Conservation (phyloP, 805 yeast genomes). For the Candida methanosorbosa region DNA sequence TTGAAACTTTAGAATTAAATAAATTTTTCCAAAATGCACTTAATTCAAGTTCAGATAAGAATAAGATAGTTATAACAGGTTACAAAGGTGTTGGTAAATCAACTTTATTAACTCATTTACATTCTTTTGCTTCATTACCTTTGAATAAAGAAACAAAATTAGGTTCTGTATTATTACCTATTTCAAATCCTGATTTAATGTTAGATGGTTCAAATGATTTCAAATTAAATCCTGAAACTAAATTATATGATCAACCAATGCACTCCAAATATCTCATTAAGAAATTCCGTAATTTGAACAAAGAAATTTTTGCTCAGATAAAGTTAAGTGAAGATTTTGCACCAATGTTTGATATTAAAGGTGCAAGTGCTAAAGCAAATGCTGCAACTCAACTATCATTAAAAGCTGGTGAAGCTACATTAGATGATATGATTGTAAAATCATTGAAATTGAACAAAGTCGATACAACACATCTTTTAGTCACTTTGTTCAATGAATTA, state of each 20-base stretch:
- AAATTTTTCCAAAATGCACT: constrained; percentile 29
- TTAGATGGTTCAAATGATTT: constrained; percentile 72
- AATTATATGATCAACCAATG: constrained; percentile 72
- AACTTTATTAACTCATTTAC: constrained; percentile 59
- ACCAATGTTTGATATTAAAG: constrained; percentile 19
- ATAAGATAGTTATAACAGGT: constrained; percentile 54
- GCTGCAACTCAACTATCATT: constrained; percentile 6
- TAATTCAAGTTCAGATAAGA: constrained; percentile 26
- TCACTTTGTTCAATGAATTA: constrained; percentile 48
- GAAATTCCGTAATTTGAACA: constrained; percentile 41
- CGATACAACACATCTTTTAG: constrained; percentile 36
- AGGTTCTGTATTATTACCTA: constrained; percentile 50
- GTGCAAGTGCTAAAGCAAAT: constrained; percentile 11
- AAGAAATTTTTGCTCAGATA: constrained; percentile 24
- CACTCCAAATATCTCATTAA: constrained; percentile 50
- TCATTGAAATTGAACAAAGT: constrained; percentile 13
- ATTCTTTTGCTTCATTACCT: constrained; percentile 40
- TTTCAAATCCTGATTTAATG: constrained; percentile 52
- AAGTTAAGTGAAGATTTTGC: constrained; percentile 16
- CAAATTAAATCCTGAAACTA: constrained; percentile 38
- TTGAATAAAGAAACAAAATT: constrained; percentile 15
- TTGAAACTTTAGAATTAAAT: constrained; percentile 32
- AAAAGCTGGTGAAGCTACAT: constrained; percentile 16
- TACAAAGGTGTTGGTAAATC: constrained; percentile 77
- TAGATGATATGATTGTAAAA: constrained; percentile 35